These are phyloP conservation scores for Colletotrichum shisoi DNA, from an alignment of 2,329 filamentous ascomycete species.

Conservation along the genomic window DNA sequence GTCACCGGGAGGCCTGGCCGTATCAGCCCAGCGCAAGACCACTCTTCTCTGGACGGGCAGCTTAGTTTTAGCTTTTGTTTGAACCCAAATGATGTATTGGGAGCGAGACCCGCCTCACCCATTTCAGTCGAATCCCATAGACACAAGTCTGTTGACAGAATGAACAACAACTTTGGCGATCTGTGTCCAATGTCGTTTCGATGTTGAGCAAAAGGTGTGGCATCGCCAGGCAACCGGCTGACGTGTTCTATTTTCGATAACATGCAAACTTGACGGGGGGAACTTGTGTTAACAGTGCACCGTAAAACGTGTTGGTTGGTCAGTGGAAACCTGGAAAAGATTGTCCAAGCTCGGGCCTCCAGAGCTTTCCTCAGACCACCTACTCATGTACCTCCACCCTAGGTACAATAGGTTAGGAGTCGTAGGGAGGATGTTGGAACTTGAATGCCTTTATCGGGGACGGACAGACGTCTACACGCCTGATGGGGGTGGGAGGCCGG, in stretches of 20 bases:
- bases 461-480: background rate
- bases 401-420: background rate
- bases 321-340: conserved; percentile 27
- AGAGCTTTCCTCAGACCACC: conserved; percentile 1
- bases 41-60: conserved; percentile 8
- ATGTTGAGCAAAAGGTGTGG: conserved; percentile 3
- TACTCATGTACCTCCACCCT: background rate
- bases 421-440: background rate
- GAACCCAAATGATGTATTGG: background rate
- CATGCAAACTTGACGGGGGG: conserved; percentile 11
- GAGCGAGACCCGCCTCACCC: too few species aligned
- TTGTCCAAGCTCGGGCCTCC: conserved; percentile 30
- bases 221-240: conserved; percentile 6
- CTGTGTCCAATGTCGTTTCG: background rate
- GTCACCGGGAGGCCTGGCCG: conserved; percentile 19
- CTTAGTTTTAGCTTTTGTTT: background rate
- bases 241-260: conserved; percentile 28
- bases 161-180: background rate
- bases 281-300: background rate
- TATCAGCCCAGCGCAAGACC: conserved; percentile 5
- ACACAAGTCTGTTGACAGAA: background rate
- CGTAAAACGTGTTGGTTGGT: conserved; percentile 9
- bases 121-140: background rate
- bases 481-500: background rate
- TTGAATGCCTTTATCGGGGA: background rate